These are phyloP conservation scores for Fraxinus quadrangulata DNA, from an alignment of 257 asterid species.

Conservation along the genomic window DNA sequence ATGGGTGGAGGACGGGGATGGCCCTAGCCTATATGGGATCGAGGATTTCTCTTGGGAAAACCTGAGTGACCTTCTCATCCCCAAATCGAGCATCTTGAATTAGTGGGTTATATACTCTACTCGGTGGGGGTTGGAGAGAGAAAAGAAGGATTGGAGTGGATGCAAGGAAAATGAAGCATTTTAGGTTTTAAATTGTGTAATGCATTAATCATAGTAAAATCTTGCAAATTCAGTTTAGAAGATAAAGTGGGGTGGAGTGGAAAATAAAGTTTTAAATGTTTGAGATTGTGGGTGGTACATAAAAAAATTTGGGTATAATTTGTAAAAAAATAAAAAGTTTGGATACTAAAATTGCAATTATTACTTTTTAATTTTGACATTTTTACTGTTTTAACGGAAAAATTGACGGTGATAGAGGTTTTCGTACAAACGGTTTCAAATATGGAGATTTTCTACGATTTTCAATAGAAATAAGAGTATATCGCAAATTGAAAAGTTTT, in stretches of 20 bases:
- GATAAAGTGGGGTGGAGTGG: not conserved
- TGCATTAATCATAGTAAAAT: not conserved
- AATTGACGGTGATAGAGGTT: too few species aligned
- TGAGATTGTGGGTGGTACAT: too few species aligned
- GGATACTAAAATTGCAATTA: too few species aligned
- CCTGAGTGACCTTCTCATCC: conserved; percentile 56
- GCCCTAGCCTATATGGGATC: conserved; percentile 50
- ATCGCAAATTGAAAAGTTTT: too few species aligned
- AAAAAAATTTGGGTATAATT: too few species aligned
- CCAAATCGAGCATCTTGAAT: conserved; percentile 86
- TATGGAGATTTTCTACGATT: too few species aligned
- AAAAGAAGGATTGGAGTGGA: conserved; percentile 2
- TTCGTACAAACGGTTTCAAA: too few species aligned
- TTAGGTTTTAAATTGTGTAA: not conserved
- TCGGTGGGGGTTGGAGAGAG: conserved; percentile 57
- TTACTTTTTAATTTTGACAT: too few species aligned
- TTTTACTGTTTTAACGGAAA: too few species aligned
- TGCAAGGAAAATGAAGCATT: not conserved
- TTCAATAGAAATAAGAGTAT: too few species aligned
- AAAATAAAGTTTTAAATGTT: not conserved
- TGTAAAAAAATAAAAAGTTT: too few species aligned
- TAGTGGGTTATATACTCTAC: conserved; percentile 98
- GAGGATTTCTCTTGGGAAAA: conserved; percentile 66
- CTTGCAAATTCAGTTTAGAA: not conserved
- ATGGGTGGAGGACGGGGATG: conserved; percentile 60